phyloP scores from a whole-genome alignment of 2,329 filamentous ascomycete species.

The Ilyonectria destructans region DNA sequence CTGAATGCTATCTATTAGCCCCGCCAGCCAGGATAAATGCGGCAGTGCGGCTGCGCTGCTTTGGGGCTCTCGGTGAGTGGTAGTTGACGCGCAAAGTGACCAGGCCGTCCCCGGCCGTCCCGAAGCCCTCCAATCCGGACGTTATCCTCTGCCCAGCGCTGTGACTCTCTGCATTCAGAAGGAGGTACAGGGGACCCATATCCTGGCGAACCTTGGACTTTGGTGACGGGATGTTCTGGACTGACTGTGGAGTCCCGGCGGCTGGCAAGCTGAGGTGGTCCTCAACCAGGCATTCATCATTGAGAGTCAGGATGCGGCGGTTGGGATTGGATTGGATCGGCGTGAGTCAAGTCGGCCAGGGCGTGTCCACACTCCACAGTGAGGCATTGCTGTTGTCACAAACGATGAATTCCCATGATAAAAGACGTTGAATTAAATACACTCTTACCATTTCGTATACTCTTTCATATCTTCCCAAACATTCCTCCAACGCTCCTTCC shows the following conservation, averaged over 20 bases:
- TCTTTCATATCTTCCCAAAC: background rate
- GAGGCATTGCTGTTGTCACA: background rate
- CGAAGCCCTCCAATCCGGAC: constrained; percentile 24
- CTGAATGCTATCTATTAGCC: constrained; percentile 16
- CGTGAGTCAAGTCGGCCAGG: constrained; percentile 45
- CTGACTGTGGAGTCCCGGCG: background rate
- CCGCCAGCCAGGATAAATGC: constrained; percentile 28
- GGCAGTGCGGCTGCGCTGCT: background rate
- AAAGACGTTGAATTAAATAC: background rate
- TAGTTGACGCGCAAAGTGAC: constrained; percentile 12
- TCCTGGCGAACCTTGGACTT: constrained; percentile 11
- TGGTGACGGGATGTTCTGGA: constrained; percentile 9
- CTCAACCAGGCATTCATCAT: background rate
- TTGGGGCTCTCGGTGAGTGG: constrained; percentile 22
- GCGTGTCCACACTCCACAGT: constrained; percentile 15
- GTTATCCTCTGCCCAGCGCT: constrained; percentile 26
- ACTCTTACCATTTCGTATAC: background rate
- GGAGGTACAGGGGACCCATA: constrained; percentile 36
- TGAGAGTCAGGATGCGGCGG: background rate
- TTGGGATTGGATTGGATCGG: constrained; percentile 33
- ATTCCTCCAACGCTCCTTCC: background rate
- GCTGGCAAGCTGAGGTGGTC: background rate
- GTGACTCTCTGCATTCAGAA: constrained; percentile 41
- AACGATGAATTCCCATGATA: background rate
- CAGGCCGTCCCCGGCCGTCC: constrained; percentile 25